Conservation (phyloP, 495 filamentous ascomycete species). For the Talaromyces adpressus region DNA sequence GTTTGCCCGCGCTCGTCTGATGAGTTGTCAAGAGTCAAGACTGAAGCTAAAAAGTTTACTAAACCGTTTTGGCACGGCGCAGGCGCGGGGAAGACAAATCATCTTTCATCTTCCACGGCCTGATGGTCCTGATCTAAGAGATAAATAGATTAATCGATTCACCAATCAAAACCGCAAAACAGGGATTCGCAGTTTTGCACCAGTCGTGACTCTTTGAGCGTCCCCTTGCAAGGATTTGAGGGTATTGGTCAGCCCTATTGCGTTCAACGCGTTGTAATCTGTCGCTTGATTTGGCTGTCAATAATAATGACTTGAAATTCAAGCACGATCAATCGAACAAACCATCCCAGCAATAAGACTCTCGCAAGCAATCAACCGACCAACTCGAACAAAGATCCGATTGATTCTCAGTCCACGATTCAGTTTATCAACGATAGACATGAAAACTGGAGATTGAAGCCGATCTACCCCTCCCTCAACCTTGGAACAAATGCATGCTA, state of each 20-base stretch:
- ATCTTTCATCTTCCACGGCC: not conserved
- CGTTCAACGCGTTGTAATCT: not conserved
- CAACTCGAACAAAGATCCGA: not conserved
- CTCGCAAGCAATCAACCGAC: not conserved
- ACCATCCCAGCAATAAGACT: not conserved
- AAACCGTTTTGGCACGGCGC: not conserved
- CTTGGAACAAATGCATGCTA: not conserved
- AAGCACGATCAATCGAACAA: not conserved
- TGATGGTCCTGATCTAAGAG: not conserved
- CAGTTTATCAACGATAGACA: not conserved
- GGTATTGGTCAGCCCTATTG: not conserved
- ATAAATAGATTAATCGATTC: not conserved
- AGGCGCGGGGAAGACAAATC: not conserved
- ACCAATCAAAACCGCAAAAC: not conserved
- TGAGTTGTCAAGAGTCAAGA: not conserved
- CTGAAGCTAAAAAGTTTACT: not conserved
- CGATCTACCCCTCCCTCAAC: not conserved
- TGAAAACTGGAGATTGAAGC: conserved; percentile 1
- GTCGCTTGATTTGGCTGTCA: not conserved
- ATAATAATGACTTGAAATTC: not conserved
- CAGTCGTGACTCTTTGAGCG: not conserved
- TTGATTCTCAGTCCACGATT: not conserved
- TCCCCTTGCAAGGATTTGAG: not conserved
- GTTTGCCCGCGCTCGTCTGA: not conserved
- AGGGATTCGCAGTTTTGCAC: not conserved